Evolutionary conservation across 257 asterid genomes (phyloP).

Genomic region (Nyctanthes arbortristis): DNA sequence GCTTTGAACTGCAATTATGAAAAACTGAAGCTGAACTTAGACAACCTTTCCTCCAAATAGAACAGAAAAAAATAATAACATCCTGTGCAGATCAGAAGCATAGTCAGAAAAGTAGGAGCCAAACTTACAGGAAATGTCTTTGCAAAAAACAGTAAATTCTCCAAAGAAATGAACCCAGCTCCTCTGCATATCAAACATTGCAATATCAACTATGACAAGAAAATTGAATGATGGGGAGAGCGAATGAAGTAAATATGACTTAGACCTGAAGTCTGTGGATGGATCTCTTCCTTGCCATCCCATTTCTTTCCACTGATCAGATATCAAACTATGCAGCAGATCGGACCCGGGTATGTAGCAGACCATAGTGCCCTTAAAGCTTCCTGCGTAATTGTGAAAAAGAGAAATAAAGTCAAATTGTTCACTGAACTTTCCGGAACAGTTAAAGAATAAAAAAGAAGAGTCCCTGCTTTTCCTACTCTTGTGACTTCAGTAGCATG

Average conservation of each 20-base stretch:
- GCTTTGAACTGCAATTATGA: background rate
- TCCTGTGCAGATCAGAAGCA: background rate
- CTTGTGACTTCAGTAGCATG: background rate
- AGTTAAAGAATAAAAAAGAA: background rate
- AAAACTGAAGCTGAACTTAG: background rate
- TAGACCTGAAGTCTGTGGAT: slow-evolving; percentile 79
- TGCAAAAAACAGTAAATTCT: slow-evolving; percentile 78
- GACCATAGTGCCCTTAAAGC: slow-evolving; percentile 84
- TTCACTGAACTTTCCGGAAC: slow-evolving; percentile 4
- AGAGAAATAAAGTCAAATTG: slow-evolving; percentile 1
- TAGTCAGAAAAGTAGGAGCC: slow-evolving; percentile 1
- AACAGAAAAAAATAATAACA: background rate
- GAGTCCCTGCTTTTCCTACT: background rate
- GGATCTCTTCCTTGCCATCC: slow-evolving; percentile 99
- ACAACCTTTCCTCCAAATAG: background rate
- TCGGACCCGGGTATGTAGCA: slow-evolving; percentile 72
- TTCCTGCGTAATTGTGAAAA: slow-evolving; percentile 35
- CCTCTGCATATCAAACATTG: slow-evolving; percentile 51
- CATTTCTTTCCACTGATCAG: slow-evolving; percentile 95
- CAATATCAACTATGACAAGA: background rate
- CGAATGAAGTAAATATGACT: background rate
- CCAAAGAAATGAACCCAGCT: slow-evolving; percentile 86
- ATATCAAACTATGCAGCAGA: slow-evolving; percentile 68
- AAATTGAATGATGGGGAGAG: slow-evolving; percentile 5
- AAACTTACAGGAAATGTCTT: slow-evolving; percentile 68